phyloP scores from a whole-genome alignment of 495 filamentous ascomycete genomes.

The Mytilinidion resinicola region DNA sequence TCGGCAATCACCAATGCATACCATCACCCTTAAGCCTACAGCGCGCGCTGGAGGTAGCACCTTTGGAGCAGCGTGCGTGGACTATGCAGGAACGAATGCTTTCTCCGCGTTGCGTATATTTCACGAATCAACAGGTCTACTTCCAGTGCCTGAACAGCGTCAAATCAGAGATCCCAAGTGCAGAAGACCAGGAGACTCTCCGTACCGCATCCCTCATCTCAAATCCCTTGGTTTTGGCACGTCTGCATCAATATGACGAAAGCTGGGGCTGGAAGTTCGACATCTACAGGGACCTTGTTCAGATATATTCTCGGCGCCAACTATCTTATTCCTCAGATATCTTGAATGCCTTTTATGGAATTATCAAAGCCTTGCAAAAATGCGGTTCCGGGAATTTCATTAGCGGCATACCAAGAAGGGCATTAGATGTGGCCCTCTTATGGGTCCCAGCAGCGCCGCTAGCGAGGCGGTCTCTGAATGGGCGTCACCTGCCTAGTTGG shows the following conservation, averaged over 20 bases:
- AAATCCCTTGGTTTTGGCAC: neutral
- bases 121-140: neutral
- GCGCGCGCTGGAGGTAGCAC: neutral
- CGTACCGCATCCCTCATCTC: neutral
- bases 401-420: neutral
- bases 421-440: too few species aligned
- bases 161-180: neutral
- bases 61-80: neutral
- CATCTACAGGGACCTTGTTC: neutral
- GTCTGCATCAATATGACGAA: neutral
- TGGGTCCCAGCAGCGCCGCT: too few species aligned
- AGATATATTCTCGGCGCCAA: neutral
- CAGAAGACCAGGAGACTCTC: neutral
- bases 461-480: too few species aligned
- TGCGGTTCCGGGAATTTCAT: neutral
- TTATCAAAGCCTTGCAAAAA: neutral
- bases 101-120: neutral
- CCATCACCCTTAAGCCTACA: neutral
- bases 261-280: neutral
- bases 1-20: neutral
- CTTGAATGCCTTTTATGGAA: neutral
- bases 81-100: neutral
- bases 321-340: neutral
- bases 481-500: too few species aligned
- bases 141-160: neutral